phyloP scores from a whole-genome alignment of 2,329 filamentous ascomycete species.

The Neofusicoccum laricinum region DNA sequence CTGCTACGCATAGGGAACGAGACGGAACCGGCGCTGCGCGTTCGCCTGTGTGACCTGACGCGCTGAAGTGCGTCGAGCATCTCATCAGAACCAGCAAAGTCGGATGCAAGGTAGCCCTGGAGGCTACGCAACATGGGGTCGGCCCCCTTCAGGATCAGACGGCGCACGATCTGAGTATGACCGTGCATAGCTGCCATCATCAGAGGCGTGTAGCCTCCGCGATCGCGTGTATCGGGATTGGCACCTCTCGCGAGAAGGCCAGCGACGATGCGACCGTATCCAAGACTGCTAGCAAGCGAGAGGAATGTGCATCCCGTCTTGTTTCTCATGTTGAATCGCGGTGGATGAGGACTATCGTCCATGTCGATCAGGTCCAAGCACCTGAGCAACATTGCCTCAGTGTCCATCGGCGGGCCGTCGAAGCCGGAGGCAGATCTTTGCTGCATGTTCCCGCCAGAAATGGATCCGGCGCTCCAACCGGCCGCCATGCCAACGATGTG shows the following conservation, averaged over 20 bases:
- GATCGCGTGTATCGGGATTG: slow-evolving; percentile 70
- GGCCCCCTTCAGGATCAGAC: slow-evolving; percentile 70
- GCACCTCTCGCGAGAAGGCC: slow-evolving; percentile 76
- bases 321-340: slow-evolving; percentile 63
- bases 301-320: slow-evolving; percentile 76
- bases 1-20: slow-evolving; percentile 57
- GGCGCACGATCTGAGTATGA: slow-evolving; percentile 71
- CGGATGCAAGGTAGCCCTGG: slow-evolving; percentile 67
- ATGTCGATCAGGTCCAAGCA: slow-evolving; percentile 77
- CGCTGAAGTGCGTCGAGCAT: slow-evolving; percentile 63
- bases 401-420: slow-evolving; percentile 37
- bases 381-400: slow-evolving; percentile 68
- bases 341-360: slow-evolving; percentile 67
- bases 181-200: slow-evolving; percentile 77
- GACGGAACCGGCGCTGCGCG: slow-evolving; percentile 56
- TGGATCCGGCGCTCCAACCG: not conserved
- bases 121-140: slow-evolving; percentile 68
- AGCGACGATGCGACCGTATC: slow-evolving; percentile 71
- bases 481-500: not conserved
- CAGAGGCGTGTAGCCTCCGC: slow-evolving; percentile 76
- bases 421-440: slow-evolving; percentile 2
- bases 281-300: slow-evolving; percentile 73
- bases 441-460: slow-evolving; percentile 18
- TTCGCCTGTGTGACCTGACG: slow-evolving; percentile 61
- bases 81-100: slow-evolving; percentile 65